phyloP scores from a whole-genome alignment of 106 monocot genomes.

The Acanthochlamys bracteata region DNA sequence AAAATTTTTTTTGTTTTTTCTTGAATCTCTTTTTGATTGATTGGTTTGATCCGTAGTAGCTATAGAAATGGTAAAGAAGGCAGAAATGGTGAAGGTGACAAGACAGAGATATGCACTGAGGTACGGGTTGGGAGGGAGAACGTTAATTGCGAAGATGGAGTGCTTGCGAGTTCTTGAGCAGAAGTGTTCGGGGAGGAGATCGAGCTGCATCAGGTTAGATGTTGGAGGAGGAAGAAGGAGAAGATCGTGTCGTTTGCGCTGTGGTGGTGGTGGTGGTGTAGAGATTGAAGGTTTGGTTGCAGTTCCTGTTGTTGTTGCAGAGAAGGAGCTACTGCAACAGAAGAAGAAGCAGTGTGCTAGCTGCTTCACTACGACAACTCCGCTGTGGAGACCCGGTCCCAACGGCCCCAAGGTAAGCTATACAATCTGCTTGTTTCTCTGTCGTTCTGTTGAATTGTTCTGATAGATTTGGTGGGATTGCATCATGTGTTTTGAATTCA shows the following conservation, averaged over 20 bases:
- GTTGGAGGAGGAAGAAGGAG: not conserved
- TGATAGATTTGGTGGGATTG: not conserved
- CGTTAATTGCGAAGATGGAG: too few species aligned
- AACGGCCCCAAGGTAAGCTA: constrained; percentile 15
- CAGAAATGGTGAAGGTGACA: too few species aligned
- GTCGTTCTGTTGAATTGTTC: not conserved
- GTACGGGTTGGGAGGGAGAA: too few species aligned
- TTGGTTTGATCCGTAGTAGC: too few species aligned
- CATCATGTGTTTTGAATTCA: too few species aligned
- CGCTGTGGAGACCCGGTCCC: constrained; percentile 21
- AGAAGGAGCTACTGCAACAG: not conserved
- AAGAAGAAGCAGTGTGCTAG: not conserved
- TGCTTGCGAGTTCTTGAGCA: not conserved
- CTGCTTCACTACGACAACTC: constrained; percentile 13
- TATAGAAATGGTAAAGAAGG: too few species aligned
- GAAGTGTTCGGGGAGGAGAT: not conserved
- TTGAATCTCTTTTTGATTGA: too few species aligned
- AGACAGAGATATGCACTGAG: too few species aligned
- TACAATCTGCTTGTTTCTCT: not conserved
- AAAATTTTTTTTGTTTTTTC: too few species aligned
- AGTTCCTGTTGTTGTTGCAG: too few species aligned
- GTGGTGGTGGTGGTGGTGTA: not conserved
- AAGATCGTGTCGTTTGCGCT: not conserved
- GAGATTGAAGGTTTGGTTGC: too few species aligned
- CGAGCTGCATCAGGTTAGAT: not conserved